Evolutionary conservation across 495 filamentous ascomycete species (phyloP), one percentile per base, ranked within the genome.

Genomic region (Evansstolkia leycettana): DNA sequence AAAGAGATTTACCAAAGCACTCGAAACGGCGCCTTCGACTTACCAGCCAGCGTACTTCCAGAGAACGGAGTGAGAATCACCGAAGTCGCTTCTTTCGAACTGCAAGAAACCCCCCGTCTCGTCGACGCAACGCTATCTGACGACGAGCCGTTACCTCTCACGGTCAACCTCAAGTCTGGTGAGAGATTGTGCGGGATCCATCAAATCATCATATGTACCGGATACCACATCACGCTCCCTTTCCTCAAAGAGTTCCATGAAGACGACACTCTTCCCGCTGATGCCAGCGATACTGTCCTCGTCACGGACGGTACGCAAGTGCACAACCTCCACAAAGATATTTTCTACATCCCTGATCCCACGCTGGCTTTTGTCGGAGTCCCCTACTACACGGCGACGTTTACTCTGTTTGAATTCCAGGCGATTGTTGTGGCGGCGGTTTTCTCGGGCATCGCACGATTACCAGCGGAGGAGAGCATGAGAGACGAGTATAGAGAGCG

Each of bases 321-420:
- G n/a, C 76, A 81, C 46, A 82, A 84, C 43, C 42, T 82, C 3
- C 70, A 80, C 52, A 69, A 70, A 27, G 75, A 82, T 40, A 70
- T 80, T 2, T 80, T 80, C 45, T 82, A 76, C 43, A 80, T 80
- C 28, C 63, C 67, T 0, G 75, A 80, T 35, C 74, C 77, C 0
- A 69, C 73, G 0, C 46, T 82, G 10, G 64, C 63, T 0, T 79
- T 82, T 42, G 55, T 82, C 6, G 76, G 77, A 0, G 60, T 76
- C 0, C 68, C 75, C 0, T 75, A 72, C 47, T 67, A 75, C 30
- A 70, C 69, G 0, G 72, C 73, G 0, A 75, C 75, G 0, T 82
- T 80, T 38, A 70, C 75, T 0, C 55, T 78, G 6, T 79, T 78
- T 33, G 77, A 82, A 41, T 76, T 75, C 44, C 77, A 82, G 39